Evolutionary conservation across 2,329 filamentous ascomycete genomes (phyloP).

Genomic region (Gaeumannomyces sp.): DNA sequence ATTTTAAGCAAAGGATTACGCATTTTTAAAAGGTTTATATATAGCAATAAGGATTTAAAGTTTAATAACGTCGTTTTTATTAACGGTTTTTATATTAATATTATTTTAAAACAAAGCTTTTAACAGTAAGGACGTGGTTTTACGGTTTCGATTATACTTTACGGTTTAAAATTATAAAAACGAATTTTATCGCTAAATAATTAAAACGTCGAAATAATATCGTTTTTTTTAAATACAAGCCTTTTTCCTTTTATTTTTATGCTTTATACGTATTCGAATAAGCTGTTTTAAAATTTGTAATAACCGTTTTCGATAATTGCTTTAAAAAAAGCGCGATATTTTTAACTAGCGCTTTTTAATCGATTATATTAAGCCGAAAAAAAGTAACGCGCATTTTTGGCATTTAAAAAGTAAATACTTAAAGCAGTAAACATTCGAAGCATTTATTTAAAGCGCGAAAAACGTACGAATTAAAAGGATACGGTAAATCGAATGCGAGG

Average conservation of each 20-base stretch:
- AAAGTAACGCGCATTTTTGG: not conserved
- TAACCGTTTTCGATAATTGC: not conserved
- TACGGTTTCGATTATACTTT: not conserved
- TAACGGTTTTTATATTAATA: not conserved
- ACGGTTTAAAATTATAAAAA: not conserved
- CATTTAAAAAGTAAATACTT: not conserved
- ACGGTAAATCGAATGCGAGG: not conserved
- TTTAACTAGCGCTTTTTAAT: not conserved
- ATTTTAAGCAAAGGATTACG: not conserved
- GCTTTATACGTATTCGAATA: not conserved
- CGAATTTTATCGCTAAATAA: not conserved
- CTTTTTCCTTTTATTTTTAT: not conserved
- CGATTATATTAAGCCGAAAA: not conserved
- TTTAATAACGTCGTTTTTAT: not conserved
- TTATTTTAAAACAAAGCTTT: not conserved
- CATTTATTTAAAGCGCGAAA: not conserved
- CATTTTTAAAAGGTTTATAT: not conserved
- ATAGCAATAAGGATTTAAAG: not conserved
- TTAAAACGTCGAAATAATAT: not conserved
- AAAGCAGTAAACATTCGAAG: not conserved
- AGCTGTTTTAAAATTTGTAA: not conserved
- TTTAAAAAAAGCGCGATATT: not conserved
- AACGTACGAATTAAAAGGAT: not conserved
- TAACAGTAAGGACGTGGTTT: not conserved
- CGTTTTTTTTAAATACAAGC: constrained; percentile 5